These are phyloP conservation scores for Plectosphaerella sp. DNA, from an alignment of 2,329 filamentous ascomycete genomes.

Conservation along the genomic window DNA sequence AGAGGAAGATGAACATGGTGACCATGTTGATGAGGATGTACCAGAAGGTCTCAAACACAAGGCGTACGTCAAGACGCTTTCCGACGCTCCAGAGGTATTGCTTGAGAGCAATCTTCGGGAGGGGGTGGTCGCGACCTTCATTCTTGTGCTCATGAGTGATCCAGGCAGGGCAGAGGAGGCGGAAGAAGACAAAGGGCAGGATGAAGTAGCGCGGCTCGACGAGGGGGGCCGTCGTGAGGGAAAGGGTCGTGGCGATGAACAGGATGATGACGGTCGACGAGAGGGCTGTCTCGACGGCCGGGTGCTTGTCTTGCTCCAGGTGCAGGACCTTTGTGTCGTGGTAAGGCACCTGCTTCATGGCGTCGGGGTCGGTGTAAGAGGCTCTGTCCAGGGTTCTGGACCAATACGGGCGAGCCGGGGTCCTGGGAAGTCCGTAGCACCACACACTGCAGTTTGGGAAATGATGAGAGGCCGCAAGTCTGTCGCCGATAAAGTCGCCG, in stretches of 20 bases:
- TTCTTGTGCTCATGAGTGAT: constrained; percentile 5
- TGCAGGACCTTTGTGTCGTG: background rate
- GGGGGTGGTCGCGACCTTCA: background rate
- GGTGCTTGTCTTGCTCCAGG: background rate
- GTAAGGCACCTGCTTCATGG: background rate
- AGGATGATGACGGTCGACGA: constrained; percentile 53
- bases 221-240: constrained; percentile 80
- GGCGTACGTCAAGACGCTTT: constrained; percentile 36
- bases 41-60: constrained; percentile 63
- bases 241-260: constrained; percentile 67
- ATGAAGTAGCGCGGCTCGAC: constrained; percentile 97
- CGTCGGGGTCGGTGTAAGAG: background rate
- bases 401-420: no score
- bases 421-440: no score
- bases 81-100: background rate
- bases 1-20: constrained; percentile 70
- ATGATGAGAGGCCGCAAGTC: no score
- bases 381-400: background rate
- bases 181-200: constrained; percentile 90
- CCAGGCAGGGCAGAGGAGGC: constrained; percentile 66
- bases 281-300: constrained; percentile 21
- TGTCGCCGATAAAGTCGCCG: constrained; percentile 5
- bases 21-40: constrained; percentile 58
- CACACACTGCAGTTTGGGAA: no score
- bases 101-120: background rate